Percentiles rank a stretch among this genome's conserved stretches.
Conservation (phyloP, 75 land plant species). For the Pinus taeda region DNA sequence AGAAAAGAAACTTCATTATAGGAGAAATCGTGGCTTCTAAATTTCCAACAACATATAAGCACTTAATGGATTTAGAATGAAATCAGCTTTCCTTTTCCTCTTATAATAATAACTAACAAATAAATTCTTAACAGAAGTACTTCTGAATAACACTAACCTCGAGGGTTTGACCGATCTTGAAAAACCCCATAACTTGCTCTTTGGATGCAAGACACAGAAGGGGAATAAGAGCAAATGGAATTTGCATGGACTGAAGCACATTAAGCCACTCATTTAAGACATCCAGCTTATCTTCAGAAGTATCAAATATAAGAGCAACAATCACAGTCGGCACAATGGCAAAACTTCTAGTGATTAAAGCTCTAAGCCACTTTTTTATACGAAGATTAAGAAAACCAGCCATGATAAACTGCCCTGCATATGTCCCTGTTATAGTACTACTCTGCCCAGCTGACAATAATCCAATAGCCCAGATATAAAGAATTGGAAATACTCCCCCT, state of each 20-base stretch:
- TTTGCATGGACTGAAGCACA: conserved; percentile 92
- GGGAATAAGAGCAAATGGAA: conserved; percentile 95
- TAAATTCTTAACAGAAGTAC: not conserved
- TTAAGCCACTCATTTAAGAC: conserved; percentile 92
- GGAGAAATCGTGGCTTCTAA: not conserved
- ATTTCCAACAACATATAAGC: not conserved
- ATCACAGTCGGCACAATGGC: conserved; percentile 91
- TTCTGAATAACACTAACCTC: conserved; percentile 43
- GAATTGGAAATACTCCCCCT: conserved; percentile 70
- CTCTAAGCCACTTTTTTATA: conserved; percentile 83
- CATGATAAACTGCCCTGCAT: conserved; percentile 97
- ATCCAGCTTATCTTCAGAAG: conserved; percentile 73
- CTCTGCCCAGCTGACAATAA: conserved; percentile 94
- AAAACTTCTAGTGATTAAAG: conserved; percentile 75
- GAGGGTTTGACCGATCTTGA: conserved; percentile 54
- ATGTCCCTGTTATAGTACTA: conserved; percentile 97
- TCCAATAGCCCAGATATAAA: conserved; percentile 93
- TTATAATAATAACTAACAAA: not conserved
- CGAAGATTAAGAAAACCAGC: conserved; percentile 84
- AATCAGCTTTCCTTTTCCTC: not conserved
- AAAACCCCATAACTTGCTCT: conserved; percentile 79
- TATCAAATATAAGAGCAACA: conserved; percentile 83
- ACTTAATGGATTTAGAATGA: not conserved
- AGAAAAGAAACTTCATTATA: not conserved
- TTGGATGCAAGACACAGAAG: conserved; percentile 84